phyloP scores from a whole-genome alignment of 164 flowering plant species.

The Paratinospora sagittata region DNA sequence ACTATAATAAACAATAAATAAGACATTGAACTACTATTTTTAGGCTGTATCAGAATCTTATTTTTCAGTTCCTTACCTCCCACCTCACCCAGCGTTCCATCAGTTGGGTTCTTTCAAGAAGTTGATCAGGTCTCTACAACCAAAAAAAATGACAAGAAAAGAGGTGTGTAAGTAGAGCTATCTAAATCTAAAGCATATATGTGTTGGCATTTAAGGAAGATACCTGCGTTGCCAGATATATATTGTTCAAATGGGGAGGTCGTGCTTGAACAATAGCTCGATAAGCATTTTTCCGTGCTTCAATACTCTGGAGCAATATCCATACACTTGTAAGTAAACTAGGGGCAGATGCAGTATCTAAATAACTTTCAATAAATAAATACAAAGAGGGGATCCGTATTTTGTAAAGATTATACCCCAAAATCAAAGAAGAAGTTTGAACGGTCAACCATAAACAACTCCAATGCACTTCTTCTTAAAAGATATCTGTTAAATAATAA shows the following conservation, averaged over 20 bases:
- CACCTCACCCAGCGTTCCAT: constrained; percentile 99
- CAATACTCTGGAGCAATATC: constrained; percentile 49
- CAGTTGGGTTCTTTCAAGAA: constrained; percentile 88
- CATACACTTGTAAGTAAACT: background rate
- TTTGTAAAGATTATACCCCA: constrained; percentile 48
- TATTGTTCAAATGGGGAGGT: constrained; percentile 91
- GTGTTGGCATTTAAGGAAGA: constrained; percentile 7
- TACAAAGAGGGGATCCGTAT: background rate
- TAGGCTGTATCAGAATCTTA: constrained; percentile 4
- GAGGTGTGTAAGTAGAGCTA: constrained; percentile 1
- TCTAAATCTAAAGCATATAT: background rate
- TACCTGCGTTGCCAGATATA: constrained; percentile 96
- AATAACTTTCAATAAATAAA: background rate
- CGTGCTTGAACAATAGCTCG: constrained; percentile 86
- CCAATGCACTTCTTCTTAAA: constrained; percentile 92
- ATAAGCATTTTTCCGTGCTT: constrained; percentile 85
- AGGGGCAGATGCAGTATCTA: background rate
- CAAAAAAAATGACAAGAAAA: constrained; percentile 9
- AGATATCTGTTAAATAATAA: constrained; percentile 59
- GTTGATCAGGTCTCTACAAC: constrained; percentile 90
- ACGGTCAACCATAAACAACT: constrained; percentile 93
- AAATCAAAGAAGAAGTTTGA: constrained; percentile 98
- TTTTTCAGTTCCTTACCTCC: constrained; percentile 60
- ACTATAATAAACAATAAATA: background rate
- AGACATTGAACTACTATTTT: background rate